Percentiles rank a stretch among this genome's conserved stretches.
Evolutionary conservation across 2,329 filamentous ascomycete species (phyloP).

Genomic region (Xylaria arbuscula): DNA sequence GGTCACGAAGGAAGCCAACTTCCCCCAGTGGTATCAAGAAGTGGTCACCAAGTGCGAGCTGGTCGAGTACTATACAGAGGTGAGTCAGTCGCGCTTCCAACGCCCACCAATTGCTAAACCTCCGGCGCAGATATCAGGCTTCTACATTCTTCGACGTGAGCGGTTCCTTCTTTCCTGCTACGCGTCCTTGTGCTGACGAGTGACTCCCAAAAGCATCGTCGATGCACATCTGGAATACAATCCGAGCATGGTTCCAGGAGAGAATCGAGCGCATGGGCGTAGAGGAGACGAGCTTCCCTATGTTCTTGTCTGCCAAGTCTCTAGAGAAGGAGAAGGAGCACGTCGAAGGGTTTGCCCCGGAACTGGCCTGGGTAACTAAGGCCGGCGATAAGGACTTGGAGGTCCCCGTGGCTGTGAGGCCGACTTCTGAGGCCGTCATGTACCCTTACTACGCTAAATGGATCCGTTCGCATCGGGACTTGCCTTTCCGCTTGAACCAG

Average conservation of each 20-base stretch:
- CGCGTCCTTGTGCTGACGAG: constrained; percentile 27
- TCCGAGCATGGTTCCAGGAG: constrained; percentile 74
- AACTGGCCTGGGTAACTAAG: constrained; percentile 89
- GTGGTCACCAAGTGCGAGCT: constrained; percentile 96
- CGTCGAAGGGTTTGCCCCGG: constrained; percentile 83
- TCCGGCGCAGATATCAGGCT: constrained; percentile 85
- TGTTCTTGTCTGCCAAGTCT: constrained; percentile 94
- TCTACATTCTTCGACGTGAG: constrained; percentile 86
- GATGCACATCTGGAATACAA: constrained; percentile 75
- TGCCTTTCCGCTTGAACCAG: constrained; percentile 78
- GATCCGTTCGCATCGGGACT: constrained; percentile 95
- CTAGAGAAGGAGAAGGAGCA: constrained; percentile 63
- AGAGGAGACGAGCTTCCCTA: constrained; percentile 94
- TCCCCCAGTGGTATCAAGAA: constrained; percentile 97
- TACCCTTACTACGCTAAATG: constrained; percentile 44
- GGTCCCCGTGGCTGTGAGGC: constrained; percentile 75
- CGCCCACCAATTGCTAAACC: constrained; percentile 5
- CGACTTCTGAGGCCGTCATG: constrained; percentile 70
- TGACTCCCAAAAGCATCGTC: constrained; percentile 55
- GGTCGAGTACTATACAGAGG: constrained; percentile 86
- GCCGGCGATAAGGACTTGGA: constrained; percentile 93
- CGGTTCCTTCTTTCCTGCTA: not conserved
- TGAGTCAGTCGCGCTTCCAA: constrained; percentile 42
- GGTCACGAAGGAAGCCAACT: constrained; percentile 63
- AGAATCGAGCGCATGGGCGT: constrained; percentile 92